Percentiles rank a stretch among this genome's conserved stretches.
phyloP scores from a whole-genome alignment of 1,284 basidiomycete species.

The Boletus austroedulis region DNA sequence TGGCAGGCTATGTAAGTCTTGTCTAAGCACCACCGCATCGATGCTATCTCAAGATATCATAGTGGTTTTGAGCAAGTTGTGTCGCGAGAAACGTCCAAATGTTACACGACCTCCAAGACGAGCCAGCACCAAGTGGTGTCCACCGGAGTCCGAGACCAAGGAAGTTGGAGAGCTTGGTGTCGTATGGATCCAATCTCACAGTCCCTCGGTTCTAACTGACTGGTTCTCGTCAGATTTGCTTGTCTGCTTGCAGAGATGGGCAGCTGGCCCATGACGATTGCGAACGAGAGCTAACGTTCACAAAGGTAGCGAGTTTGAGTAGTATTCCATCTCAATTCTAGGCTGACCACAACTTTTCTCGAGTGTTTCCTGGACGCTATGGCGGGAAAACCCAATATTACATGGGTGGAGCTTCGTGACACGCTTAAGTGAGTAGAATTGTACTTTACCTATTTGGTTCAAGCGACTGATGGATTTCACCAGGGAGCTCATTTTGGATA shows the following conservation, averaged over 20 bases:
- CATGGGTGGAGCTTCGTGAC: conserved; percentile 26
- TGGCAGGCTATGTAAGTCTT: conserved; percentile 14
- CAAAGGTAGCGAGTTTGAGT: conserved; percentile 17
- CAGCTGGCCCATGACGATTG: conserved; percentile 25
- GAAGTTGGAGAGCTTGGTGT: conserved; percentile 19
- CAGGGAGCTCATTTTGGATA: conserved; percentile 18
- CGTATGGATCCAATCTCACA: conserved; percentile 7
- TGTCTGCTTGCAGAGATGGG: conserved; percentile 31
- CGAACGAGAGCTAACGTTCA: conserved; percentile 23
- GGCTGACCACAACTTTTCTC: neutral
- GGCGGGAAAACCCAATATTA: conserved; percentile 12
- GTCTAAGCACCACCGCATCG: no score
- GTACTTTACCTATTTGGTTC: neutral
- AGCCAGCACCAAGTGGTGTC: conserved; percentile 2
- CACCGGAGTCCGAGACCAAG: conserved; percentile 5
- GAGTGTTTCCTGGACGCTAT: conserved; percentile 29
- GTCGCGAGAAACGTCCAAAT: neutral
- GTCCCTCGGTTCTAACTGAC: neutral
- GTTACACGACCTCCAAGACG: neutral
- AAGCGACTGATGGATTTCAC: neutral
- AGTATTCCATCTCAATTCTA: neutral
- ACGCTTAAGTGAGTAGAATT: conserved; percentile 16
- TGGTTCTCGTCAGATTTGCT: conserved; percentile 21
- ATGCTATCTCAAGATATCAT: neutral
- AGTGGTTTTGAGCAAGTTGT: neutral